Conservation (phyloP, 495 filamentous ascomycete species). For the Hypoxylon cercidicola region DNA sequence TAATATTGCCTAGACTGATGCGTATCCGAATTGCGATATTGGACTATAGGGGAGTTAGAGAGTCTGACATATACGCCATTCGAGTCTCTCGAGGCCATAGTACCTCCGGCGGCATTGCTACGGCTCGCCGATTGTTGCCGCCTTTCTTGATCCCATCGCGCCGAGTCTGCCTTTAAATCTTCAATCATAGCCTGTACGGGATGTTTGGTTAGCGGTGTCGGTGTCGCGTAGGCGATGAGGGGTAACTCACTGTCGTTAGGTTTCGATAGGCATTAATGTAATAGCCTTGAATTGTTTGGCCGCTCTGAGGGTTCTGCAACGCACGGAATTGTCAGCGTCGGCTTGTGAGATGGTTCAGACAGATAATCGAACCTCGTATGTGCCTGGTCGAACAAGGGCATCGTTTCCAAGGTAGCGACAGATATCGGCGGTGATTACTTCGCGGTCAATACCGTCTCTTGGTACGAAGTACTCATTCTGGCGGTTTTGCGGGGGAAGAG, state of each 20-base stretch:
- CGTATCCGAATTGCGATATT: slow-evolving; percentile 62
- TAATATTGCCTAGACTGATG: slow-evolving; percentile 63
- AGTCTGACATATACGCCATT: slow-evolving; percentile 61
- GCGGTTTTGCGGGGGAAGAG: slow-evolving; percentile 58
- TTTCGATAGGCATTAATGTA: slow-evolving; percentile 90
- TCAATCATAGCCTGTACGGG: slow-evolving; percentile 80
- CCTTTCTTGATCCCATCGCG: slow-evolving; percentile 80
- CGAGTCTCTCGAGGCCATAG: slow-evolving; percentile 62
- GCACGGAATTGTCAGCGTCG: slow-evolving; percentile 35
- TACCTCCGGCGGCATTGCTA: slow-evolving; percentile 66
- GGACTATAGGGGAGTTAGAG: slow-evolving; percentile 68
- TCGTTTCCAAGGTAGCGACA: slow-evolving; percentile 94
- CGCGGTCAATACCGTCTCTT: slow-evolving; percentile 88
- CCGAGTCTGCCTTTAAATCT: slow-evolving; percentile 84
- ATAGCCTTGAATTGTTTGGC: slow-evolving; percentile 73
- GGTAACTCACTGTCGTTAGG: slow-evolving; percentile 79
- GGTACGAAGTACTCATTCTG: slow-evolving; percentile 89
- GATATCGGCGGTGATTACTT: slow-evolving; percentile 95
- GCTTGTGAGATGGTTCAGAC: slow-evolving; percentile 11
- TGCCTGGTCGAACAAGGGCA: slow-evolving; percentile 86
- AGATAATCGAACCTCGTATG: slow-evolving; percentile 73
- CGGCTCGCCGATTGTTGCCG: slow-evolving; percentile 59
- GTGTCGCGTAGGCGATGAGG: background rate
- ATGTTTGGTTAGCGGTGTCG: slow-evolving; percentile 25
- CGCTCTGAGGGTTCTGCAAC: slow-evolving; percentile 57